Evolutionary conservation across 768 basidiomycete genomes (phyloP), one percentile per base, ranked within the genome.

Genomic region (Xerocomellus chrysenteron): DNA sequence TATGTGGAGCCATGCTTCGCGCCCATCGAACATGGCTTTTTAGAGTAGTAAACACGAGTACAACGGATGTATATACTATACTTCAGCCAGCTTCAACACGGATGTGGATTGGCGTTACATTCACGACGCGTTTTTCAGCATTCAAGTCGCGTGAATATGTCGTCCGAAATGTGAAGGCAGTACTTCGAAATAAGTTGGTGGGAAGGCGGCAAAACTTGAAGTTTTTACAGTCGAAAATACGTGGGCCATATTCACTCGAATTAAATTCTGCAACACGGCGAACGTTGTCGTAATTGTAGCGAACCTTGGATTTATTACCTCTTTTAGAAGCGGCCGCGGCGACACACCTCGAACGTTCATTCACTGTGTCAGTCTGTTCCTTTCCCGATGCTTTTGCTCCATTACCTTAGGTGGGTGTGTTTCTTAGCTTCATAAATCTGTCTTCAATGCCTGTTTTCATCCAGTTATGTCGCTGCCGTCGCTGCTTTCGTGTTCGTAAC

Each of bases 401-500:
- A 82, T 62, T 85, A 83, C 67, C 74, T 87, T 57, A 85, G 87
- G 87, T 84, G 32, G 24, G 75, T 58, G 46, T 41, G 7, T 28
- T 16, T 30, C 19, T n/a, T 66, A 21, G 64, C 66, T 13, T 33
- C 19, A 58, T 12, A n/a, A 13, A 14, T 1, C 4, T 3, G 17
- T 44, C 6, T 5, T 40, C 49, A 36, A 58, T 17, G 1, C 9
- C 9, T 16, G 30, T 35, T 19, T 4, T 24, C n/a, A 9, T 48
- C 1, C 62, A 90, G 89, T 60, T 96, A 93, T 78, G 78, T 80
- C 36, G 92, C 92, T 19, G 82, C 84, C 14, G 61, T 88, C 24
- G 86, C 84, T 30, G 92, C 86, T 2, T 92, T 97, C 66, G 77
- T 88, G 53, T 98, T 97, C 64, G 85, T 94, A n/a, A 94, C 91